Evolutionary conservation across 1,284 basidiomycete species (phyloP), one percentile per base, ranked within the genome.

Genomic region (Ustilago tritici): DNA sequence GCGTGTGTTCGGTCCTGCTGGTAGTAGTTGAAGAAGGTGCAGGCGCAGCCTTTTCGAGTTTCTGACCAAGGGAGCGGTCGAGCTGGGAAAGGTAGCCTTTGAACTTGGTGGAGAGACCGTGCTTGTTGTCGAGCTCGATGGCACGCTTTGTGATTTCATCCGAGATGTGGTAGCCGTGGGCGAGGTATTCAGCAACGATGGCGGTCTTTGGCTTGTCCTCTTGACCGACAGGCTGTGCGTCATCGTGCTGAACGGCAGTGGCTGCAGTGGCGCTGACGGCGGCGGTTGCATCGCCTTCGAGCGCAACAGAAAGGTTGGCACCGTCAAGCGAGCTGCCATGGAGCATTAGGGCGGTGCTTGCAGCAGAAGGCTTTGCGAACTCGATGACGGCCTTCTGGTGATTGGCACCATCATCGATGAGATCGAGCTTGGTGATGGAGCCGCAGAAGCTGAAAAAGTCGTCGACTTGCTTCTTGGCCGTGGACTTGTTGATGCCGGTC

Each of bases 371-470:
- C 66, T 73, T 73, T 49, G 57, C 65, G 50, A 77, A 80, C 15
- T 65, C 46, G 56, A 76, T 71, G 56, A 67, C 63, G 3, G 76
- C 75, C 59, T 64, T 68, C 41, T 79, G 79, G 32, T 57, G 62
- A 14, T 31, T 56, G 7, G 56, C 58, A 31, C 68, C 71, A 63
- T 75, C 73, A 43, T 72, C 65, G 50, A 65, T 61, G 14, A 79
- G 66, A 17, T 70, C 56, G 58, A 80, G 74, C 49, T 68, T 64
- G 34, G 62, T 57, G 61, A 78, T 76, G 60, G 78, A 72, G 47
- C 80, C 80, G 58, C 80, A 82, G 70, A 82, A 82, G 73, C 74
- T 76, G 73, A 83, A 83, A 50, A 81, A 83, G 65, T 83, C 81
- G n/a, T 78, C 62, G 56, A 82, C 61, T 41, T 75, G 66, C 65